Evolutionary conservation across 2,329 filamentous ascomycete genomes (phyloP).

Genomic region (Phyllosticta citribraziliensis): DNA sequence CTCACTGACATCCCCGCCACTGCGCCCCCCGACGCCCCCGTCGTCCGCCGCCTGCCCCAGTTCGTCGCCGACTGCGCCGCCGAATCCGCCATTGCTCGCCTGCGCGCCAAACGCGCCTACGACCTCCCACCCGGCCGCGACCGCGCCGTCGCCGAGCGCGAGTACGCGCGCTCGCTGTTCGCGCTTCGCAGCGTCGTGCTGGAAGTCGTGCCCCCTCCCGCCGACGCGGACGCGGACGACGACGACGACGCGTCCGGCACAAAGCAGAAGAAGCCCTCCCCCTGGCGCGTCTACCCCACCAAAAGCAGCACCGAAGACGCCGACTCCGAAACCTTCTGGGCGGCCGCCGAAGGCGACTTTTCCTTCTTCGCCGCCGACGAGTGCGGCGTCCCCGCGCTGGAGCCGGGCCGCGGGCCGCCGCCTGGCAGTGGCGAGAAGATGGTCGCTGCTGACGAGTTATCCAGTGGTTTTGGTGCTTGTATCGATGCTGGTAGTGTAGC

Average conservation of each 20-base stretch:
- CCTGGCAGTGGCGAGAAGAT: constrained; percentile 35
- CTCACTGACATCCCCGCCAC: constrained; percentile 47
- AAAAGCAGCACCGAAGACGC: constrained; percentile 50
- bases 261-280: constrained; percentile 24
- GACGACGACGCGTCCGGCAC: not conserved
- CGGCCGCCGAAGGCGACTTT: constrained; percentile 49
- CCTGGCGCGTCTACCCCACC: constrained; percentile 35
- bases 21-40: constrained; percentile 17
- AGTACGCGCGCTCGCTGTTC: constrained; percentile 43
- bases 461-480: constrained; percentile 11
- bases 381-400: constrained; percentile 39
- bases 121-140: constrained; percentile 47
- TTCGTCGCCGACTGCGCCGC: constrained; percentile 50
- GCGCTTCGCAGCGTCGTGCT: constrained; percentile 46
- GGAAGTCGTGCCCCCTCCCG: constrained; percentile 34
- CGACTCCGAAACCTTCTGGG: constrained; percentile 51
- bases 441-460: constrained; percentile 13
- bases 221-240: not conserved
- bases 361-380: constrained; percentile 47
- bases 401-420: constrained; percentile 35
- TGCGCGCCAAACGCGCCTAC: constrained; percentile 47
- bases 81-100: constrained; percentile 42
- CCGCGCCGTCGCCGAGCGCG: constrained; percentile 38
- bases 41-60: constrained; percentile 33
- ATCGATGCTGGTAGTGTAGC: too few relatives aligned